phyloP scores from a whole-genome alignment of 2,329 filamentous ascomycete species.

The Fusarium virguliforme region DNA sequence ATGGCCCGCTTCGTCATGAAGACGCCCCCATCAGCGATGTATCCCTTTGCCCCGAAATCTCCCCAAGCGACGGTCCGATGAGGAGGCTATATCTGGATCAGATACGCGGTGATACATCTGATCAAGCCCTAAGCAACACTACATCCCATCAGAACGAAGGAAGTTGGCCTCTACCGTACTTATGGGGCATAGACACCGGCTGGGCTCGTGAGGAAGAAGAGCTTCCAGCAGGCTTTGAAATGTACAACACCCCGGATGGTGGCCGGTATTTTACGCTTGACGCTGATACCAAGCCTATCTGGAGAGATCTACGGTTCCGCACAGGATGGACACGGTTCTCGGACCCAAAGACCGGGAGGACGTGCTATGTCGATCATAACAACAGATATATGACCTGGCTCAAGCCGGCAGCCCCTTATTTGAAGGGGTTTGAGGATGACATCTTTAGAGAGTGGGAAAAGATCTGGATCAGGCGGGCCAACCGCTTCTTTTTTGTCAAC shows the following conservation, averaged over 20 bases:
- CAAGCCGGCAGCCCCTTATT: background rate
- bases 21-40: background rate
- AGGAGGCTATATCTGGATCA: background rate
- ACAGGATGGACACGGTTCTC: background rate
- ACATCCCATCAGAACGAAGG: background rate
- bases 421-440: background rate
- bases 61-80: background rate
- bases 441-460: background rate
- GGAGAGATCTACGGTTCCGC: background rate
- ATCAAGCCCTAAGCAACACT: background rate
- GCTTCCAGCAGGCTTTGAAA: background rate
- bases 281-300: background rate
- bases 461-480: background rate
- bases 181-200: background rate
- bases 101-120: background rate
- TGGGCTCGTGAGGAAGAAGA: background rate
- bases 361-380: background rate
- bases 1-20: background rate
- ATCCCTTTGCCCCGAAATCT: background rate
- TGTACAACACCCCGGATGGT: background rate
- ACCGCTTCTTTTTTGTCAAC: constrained; percentile 2
- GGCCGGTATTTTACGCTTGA: background rate
- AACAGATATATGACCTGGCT: background rate
- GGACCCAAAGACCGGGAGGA: background rate
- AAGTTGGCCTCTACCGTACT: background rate